Evolutionary conservation across 169 alveolate genomes (phyloP).

Genomic region (Plasmodium ovale): DNA sequence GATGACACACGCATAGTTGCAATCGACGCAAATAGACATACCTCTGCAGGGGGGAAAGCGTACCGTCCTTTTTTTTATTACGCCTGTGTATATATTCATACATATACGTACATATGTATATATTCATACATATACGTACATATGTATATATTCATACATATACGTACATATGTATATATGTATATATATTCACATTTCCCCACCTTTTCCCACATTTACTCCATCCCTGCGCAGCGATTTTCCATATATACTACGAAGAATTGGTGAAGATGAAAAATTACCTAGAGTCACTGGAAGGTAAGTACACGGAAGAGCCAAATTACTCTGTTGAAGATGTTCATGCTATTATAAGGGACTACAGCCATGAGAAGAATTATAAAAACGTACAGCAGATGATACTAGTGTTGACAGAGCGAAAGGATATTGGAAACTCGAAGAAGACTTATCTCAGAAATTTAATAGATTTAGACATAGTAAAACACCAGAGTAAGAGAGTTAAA

Average conservation of each 20-base stretch:
- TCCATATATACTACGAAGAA: slow-evolving; percentile 34
- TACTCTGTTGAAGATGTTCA: slow-evolving; percentile 30
- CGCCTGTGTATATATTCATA: too few relatives aligned
- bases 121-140: background rate
- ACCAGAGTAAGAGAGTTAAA: slow-evolving; percentile 11
- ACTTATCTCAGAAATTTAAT: slow-evolving; percentile 4
- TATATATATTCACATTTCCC: background rate
- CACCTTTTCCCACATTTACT: background rate
- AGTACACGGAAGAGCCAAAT: background rate
- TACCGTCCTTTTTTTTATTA: too few relatives aligned
- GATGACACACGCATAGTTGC: background rate
- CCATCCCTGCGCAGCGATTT: slow-evolving; percentile 3
- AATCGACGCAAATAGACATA: background rate
- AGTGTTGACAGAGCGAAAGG: slow-evolving; percentile 11
- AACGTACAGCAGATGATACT: slow-evolving; percentile 30
- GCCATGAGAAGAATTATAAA: slow-evolving; percentile 9
- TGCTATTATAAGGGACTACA: background rate
- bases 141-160: background rate
- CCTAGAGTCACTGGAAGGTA: slow-evolving; percentile 19
- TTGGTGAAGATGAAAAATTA: slow-evolving; percentile 22
- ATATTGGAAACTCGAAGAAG: slow-evolving; percentile 7
- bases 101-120: background rate
- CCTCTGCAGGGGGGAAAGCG: too few relatives aligned
- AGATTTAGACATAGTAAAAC: slow-evolving; percentile 24
- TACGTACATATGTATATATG: background rate